These are phyloP conservation scores for Sutorius australiensis DNA, from an alignment of 768 basidiomycete genomes.

Conservation along the genomic window DNA sequence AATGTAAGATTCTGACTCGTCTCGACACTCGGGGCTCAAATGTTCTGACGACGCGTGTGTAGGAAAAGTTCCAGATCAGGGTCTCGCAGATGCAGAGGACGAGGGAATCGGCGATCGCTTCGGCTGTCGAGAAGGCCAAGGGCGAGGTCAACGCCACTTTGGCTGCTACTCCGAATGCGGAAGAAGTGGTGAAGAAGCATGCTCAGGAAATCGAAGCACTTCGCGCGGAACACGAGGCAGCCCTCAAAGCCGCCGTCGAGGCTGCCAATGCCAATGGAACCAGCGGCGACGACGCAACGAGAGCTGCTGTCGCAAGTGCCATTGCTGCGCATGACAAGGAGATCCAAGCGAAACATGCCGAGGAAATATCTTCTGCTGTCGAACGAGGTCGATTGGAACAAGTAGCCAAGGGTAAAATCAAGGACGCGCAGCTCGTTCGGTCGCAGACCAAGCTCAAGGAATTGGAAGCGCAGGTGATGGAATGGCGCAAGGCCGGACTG, in stretches of 20 bases:
- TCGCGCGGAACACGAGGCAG: conserved; percentile 51
- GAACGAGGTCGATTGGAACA: conserved; percentile 69
- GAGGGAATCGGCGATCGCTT: conserved; percentile 49
- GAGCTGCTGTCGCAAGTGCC: conserved; percentile 49
- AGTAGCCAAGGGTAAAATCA: conserved; percentile 57
- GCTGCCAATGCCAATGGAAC: conserved; percentile 39
- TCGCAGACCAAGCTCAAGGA: conserved; percentile 63
- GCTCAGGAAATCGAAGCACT: conserved; percentile 56
- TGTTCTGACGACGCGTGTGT: conserved; percentile 8
- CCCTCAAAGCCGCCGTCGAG: conserved; percentile 52
- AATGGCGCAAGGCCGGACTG: conserved; percentile 50
- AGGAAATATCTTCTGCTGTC: conserved; percentile 61
- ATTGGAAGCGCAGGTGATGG: conserved; percentile 58
- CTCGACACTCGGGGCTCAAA: background rate
- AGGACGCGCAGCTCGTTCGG: conserved; percentile 65
- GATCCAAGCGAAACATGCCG: conserved; percentile 43
- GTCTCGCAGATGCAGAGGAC: conserved; percentile 51
- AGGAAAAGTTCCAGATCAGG: conserved; percentile 63
- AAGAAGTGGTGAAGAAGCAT: conserved; percentile 50
- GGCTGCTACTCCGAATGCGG: conserved; percentile 20
- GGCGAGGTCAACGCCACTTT: conserved; percentile 36
- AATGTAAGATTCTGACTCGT: conserved; percentile 19
- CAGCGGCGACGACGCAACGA: conserved; percentile 31
- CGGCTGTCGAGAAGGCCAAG: conserved; percentile 55
- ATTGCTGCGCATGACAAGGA: conserved; percentile 47